Conservation (phyloP, 805 yeast genomes). For the Torulaspora maleeae region DNA sequence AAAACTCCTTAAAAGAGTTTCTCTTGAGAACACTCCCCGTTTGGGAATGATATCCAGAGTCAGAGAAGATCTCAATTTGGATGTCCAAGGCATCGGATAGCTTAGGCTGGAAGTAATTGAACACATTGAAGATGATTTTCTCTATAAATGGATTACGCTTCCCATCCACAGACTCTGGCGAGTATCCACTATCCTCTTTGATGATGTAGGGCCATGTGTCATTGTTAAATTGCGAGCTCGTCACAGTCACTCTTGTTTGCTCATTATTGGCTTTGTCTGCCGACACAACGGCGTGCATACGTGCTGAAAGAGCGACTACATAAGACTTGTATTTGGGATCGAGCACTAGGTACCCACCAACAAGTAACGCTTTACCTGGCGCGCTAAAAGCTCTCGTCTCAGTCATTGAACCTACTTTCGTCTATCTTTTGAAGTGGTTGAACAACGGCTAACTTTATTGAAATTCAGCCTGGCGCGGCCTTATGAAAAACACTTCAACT, state of each 20-base stretch:
- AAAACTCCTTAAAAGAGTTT: conserved; percentile 44
- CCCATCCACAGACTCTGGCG: conserved; percentile 33
- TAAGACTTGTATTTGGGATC: conserved; percentile 71
- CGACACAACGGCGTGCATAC: conserved; percentile 73
- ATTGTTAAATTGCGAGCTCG: conserved; percentile 70
- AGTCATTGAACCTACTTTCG: conserved; percentile 2
- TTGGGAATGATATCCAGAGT: conserved; percentile 85
- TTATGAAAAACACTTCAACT: too few species aligned
- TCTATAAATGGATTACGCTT: conserved; percentile 68
- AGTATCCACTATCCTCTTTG: conserved; percentile 16
- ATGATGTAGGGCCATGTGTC: conserved; percentile 64
- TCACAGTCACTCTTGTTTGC: conserved; percentile 40
- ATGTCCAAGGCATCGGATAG: conserved; percentile 33
- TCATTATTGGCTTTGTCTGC: conserved; percentile 8
- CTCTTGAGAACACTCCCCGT: conserved; percentile 38
- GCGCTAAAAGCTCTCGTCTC: conserved; percentile 64
- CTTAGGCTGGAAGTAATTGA: conserved; percentile 46
- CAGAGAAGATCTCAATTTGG: conserved; percentile 67
- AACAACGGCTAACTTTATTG: neutral
- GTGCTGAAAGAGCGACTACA: conserved; percentile 80
- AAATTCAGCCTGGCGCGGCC: neutral
- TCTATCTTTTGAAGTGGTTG: neutral
- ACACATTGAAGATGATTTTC: conserved; percentile 52
- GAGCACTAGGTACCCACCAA: conserved; percentile 91
- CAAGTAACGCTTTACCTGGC: conserved; percentile 91